Evolutionary conservation across 116 monocot species (phyloP).

Genomic region (Posidonia oceanica): DNA sequence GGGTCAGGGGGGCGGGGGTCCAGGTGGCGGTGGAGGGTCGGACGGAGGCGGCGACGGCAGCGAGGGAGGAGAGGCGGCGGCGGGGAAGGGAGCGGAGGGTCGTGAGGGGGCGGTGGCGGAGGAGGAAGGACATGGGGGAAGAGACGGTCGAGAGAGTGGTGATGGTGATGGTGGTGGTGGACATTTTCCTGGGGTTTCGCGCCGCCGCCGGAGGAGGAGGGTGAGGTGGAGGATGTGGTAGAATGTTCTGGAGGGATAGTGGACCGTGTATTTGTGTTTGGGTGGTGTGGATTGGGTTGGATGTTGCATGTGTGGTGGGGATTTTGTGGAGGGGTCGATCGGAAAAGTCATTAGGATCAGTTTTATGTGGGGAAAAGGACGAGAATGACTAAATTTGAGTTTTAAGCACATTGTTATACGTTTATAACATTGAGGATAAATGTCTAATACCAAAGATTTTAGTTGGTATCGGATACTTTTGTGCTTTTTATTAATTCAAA

Average conservation of each 20-base stretch:
- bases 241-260: background rate
- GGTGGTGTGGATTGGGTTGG: background rate
- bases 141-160: background rate
- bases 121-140: constrained; percentile 8
- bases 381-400: no score
- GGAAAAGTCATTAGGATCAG: no score
- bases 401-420: no score
- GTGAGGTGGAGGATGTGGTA: background rate
- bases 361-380: no score
- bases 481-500: no score
- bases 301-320: background rate
- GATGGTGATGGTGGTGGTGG: background rate
- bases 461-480: no score
- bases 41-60: constrained; percentile 33
- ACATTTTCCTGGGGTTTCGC: background rate
- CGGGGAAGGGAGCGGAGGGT: constrained; percentile 10
- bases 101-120: constrained; percentile 7
- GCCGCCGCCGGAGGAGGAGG: background rate
- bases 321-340: background rate
- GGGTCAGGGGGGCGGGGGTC: constrained; percentile 57
- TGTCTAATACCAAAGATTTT: no score
- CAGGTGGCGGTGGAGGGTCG: constrained; percentile 47
- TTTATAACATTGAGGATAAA: no score
- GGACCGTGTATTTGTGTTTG: background rate
- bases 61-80: constrained; percentile 16